Percentiles rank a stretch among this genome's conserved stretches.
These are phyloP conservation scores for Ceratocystis huliohia DNA, from an alignment of 2,329 filamentous ascomycete genomes.

Conservation along the genomic window DNA sequence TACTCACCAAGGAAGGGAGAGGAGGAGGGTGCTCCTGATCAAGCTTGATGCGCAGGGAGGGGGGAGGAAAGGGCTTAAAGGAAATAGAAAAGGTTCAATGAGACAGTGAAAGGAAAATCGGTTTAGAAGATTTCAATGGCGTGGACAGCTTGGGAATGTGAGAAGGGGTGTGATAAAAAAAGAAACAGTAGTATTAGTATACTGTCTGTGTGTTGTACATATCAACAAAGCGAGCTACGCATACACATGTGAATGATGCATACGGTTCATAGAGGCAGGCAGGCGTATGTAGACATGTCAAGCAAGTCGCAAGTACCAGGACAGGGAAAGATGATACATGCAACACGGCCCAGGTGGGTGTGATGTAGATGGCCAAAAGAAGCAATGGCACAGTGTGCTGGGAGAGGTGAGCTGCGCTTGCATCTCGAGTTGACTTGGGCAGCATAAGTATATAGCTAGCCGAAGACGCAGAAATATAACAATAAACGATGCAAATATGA, in stretches of 20 bases:
- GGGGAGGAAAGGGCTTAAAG: background rate
- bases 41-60: background rate
- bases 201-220: conserved; percentile 8
- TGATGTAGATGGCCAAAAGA: background rate
- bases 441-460: background rate
- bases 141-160: conserved; percentile 1
- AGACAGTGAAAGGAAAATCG: background rate
- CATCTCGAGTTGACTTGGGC: background rate
- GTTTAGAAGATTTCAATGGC: background rate
- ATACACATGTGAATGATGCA: background rate
- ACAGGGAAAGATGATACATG: background rate
- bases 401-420: background rate
- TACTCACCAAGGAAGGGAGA: background rate
- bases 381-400: background rate
- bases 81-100: background rate
- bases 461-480: background rate
- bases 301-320: conserved; percentile 2
- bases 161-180: conserved; percentile 3
- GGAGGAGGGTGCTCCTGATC: background rate
- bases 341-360: background rate
- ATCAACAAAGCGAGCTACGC: background rate
- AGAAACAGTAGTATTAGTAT: background rate
- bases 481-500: background rate
- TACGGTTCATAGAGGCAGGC: background rate
- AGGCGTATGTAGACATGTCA: background rate